Evolutionary conservation across 768 basidiomycete genomes (phyloP).

Genomic region (Kwoniella mangroviensis): DNA sequence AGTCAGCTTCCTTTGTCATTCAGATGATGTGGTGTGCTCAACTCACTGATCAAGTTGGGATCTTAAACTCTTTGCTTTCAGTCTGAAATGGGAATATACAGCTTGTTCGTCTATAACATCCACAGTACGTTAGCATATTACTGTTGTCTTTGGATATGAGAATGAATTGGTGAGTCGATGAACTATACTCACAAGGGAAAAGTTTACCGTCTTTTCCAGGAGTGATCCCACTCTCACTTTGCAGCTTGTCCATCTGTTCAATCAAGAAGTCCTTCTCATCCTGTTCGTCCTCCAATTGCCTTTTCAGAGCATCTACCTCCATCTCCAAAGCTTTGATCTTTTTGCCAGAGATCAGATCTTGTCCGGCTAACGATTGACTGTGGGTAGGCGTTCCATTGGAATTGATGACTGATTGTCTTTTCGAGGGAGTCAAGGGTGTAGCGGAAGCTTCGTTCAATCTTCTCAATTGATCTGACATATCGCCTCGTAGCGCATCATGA

Average conservation of each 20-base stretch:
- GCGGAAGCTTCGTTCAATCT: slow-evolving; percentile 35
- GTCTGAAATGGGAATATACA: slow-evolving; percentile 49
- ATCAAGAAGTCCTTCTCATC: slow-evolving; percentile 51
- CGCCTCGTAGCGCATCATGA: slow-evolving; percentile 44
- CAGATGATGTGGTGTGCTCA: not conserved
- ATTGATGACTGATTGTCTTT: slow-evolving; percentile 64
- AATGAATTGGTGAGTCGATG: too few species aligned
- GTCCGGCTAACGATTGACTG: slow-evolving; percentile 61
- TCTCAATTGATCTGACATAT: slow-evolving; percentile 51
- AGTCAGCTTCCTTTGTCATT: not conserved
- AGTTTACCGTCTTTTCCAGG: not conserved
- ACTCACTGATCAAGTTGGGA: slow-evolving; percentile 52
- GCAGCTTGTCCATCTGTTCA: slow-evolving; percentile 38
- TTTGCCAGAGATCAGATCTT: slow-evolving; percentile 66
- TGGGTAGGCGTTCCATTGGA: slow-evolving; percentile 66
- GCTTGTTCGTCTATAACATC: slow-evolving; percentile 40
- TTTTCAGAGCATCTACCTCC: slow-evolving; percentile 47
- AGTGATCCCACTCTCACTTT: slow-evolving; percentile 22
- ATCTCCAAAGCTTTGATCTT: slow-evolving; percentile 44
- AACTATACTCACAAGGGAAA: slow-evolving; percentile 8
- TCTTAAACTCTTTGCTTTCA: slow-evolving; percentile 47
- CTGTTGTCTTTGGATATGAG: not conserved
- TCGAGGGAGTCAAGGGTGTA: slow-evolving; percentile 40
- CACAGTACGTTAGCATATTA: not conserved
- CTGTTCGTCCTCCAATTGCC: slow-evolving; percentile 53